phyloP scores from a whole-genome alignment of 257 asterid species.

The Forsythia suspensa region DNA sequence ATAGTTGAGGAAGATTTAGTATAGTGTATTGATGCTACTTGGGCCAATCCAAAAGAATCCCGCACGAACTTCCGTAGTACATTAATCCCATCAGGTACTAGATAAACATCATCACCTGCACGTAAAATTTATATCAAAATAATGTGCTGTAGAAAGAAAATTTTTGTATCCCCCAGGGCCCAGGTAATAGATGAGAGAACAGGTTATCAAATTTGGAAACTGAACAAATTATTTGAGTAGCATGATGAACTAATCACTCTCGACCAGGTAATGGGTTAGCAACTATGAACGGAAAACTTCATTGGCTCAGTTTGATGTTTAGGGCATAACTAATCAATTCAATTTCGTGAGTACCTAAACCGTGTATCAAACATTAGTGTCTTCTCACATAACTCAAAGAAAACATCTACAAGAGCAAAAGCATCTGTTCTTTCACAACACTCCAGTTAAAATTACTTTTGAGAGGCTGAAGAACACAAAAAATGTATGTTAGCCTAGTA shows the following conservation, averaged over 20 bases:
- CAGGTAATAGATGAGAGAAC: not conserved
- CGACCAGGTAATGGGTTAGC: not conserved
- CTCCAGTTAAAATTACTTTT: not conserved
- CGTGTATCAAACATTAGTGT: not conserved
- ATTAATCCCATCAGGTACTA: not conserved
- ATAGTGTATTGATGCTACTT: no score
- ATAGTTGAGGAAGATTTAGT: not conserved
- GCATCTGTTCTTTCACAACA: not conserved
- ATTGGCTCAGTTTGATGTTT: not conserved
- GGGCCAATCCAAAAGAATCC: not conserved
- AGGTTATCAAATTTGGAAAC: not conserved
- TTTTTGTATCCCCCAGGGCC: not conserved
- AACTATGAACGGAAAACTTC: not conserved
- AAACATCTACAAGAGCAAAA: no score
- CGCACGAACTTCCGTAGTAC: not conserved
- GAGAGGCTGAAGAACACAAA: not conserved
- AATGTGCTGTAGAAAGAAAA: not conserved
- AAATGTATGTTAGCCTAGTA: not conserved
- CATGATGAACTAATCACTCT: no score
- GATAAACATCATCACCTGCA: no score
- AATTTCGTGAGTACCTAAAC: not conserved
- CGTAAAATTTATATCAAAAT: not conserved
- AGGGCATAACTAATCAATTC: not conserved
- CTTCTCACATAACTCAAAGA: not conserved
- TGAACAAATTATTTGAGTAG: no score